Evolutionary conservation across 2,329 filamentous ascomycete genomes (phyloP).

Genomic region (Pseudogymnoascus sp.): DNA sequence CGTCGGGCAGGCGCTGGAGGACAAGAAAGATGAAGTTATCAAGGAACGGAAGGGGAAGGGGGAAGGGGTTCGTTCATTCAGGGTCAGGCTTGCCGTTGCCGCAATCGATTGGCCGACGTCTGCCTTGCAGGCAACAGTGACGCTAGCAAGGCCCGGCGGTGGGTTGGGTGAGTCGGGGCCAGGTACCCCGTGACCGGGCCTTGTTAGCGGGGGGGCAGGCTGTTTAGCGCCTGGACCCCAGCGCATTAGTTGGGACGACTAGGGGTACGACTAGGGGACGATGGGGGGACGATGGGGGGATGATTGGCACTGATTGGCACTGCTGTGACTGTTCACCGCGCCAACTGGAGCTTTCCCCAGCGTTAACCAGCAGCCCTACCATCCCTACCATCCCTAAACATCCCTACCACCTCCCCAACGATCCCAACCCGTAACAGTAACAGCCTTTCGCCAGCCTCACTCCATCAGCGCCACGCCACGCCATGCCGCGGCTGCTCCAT

Average conservation of each 20-base stretch:
- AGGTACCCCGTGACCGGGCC: slow-evolving; percentile 2
- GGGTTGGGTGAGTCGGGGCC: not conserved
- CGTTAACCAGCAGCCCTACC: not conserved
- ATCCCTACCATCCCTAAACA: not conserved
- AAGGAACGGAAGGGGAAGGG: not conserved
- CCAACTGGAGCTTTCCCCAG: not conserved
- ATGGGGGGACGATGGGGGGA: too few relatives aligned
- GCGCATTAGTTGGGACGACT: not conserved
- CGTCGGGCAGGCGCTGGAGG: too few relatives aligned
- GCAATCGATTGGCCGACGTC: not conserved
- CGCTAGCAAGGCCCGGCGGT: not conserved
- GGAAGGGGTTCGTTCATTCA: too few relatives aligned
- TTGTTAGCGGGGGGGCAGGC: not conserved
- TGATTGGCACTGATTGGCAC: not conserved
- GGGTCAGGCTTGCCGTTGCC: not conserved
- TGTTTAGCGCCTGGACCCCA: not conserved
- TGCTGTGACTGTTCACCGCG: not conserved
- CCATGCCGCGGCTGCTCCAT: too few relatives aligned
- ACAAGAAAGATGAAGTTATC: not conserved
- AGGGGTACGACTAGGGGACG: too few relatives aligned
- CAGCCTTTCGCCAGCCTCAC: not conserved
- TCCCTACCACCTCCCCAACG: not conserved
- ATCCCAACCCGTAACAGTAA: not conserved
- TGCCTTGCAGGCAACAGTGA: not conserved
- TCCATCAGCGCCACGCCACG: not conserved